Evolutionary conservation across 345 rosid genomes (phyloP), one percentile per base, ranked within the genome.

Genomic region (Gossypium turneri): DNA sequence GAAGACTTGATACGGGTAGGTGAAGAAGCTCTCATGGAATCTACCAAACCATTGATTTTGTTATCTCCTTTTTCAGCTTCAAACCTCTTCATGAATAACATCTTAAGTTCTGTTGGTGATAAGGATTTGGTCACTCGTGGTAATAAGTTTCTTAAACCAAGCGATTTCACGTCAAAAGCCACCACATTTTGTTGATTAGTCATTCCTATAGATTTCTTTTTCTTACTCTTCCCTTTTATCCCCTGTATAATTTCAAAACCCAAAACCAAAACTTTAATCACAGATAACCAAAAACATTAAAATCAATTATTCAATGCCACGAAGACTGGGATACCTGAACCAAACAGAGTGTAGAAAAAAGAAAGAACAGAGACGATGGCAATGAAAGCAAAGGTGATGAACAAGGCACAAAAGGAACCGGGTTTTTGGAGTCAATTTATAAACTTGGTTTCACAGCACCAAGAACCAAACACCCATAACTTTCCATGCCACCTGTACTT

Each of bases 1-100:
- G 68, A 45, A 72, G 97, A 76, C 76, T 84, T 87, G 74, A 75
- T 56, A 48, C 91, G 94, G 61, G 94, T 84, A 48, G 99, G 99
- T 1, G 99, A 95, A 62, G 97, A 90, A 73, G 90, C 92, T 83
- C 92, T 89, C 97, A 93, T 91, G 2, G 96, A 91, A 72, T 92
- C 93, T n/a, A 93, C 84, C 94, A 87, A 91, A 29, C 91, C 80
- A 70, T 81, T 70, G 70, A 82, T 78, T 78, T 85, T 88, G 6
- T 80, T 63, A 10, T 78, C 75, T 43, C 45, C 86, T 70, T 85
- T 85, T 38, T 79, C 80, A 59, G 77, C 66, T 73, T 87, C 92
- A 4, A 84, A 85, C 75, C 85, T 88, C 13, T 48, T 67, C 77
- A 81, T 83, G 52, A 82, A 70, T 60, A 84, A 45, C 76, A 81